These are phyloP conservation scores for Vitis labrusca DNA, from an alignment of 164 flowering plant genomes.

Conservation along the genomic window DNA sequence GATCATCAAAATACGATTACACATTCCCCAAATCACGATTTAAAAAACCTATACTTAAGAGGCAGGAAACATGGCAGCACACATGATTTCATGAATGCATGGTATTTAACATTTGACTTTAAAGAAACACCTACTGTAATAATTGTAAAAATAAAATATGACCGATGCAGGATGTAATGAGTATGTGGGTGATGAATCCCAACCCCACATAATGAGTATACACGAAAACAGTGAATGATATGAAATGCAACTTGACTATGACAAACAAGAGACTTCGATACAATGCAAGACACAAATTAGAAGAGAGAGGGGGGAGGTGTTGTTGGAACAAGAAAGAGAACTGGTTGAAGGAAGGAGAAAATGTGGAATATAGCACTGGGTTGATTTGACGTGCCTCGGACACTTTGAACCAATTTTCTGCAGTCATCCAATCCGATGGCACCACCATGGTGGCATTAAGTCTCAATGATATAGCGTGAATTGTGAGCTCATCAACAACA, in stretches of 20 bases:
- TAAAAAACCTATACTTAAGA: background rate
- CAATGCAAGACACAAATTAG: slow-evolving; percentile 13
- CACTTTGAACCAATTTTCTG: background rate
- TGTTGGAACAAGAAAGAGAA: slow-evolving; percentile 3
- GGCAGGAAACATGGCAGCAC: background rate
- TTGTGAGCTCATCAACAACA: background rate
- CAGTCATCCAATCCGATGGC: slow-evolving; percentile 8
- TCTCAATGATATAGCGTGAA: background rate
- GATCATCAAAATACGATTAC: slow-evolving; percentile 8
- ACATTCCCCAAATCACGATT: background rate
- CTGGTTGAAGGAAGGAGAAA: background rate
- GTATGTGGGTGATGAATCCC: slow-evolving; percentile 2
- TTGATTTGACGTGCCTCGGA: slow-evolving; percentile 2
- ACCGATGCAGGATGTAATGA: slow-evolving; percentile 14
- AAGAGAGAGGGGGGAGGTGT: background rate
- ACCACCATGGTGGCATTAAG: background rate
- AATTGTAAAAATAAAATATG: background rate
- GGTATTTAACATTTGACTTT: slow-evolving; percentile 11
- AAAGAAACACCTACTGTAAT: background rate
- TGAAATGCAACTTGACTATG: slow-evolving; percentile 3
- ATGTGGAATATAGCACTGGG: slow-evolving; percentile 3
- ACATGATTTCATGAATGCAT: slow-evolving; percentile 22
- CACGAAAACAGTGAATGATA: background rate
- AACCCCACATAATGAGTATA: slow-evolving; percentile 1
- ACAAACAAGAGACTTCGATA: slow-evolving; percentile 4